phyloP scores from a whole-genome alignment of 108 stramenopile species.

The Pseudonitzschia delicatissima region DNA sequence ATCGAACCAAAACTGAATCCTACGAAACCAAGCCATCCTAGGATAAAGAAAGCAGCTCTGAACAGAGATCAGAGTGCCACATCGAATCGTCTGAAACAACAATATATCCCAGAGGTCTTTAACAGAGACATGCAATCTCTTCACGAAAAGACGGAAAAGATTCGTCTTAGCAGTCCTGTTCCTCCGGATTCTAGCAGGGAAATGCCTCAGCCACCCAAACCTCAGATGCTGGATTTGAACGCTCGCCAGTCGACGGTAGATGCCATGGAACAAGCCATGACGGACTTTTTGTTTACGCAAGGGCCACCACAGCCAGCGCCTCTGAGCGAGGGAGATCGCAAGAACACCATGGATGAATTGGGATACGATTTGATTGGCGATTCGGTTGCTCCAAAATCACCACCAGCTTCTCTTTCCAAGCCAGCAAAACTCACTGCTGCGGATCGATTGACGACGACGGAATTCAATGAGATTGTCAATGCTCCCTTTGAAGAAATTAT shows the following conservation, averaged over 20 bases:
- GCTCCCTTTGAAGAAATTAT: too few relatives aligned
- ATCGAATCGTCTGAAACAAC: conserved; percentile 66
- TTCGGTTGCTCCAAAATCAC: not conserved
- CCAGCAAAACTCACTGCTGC: conserved; percentile 14
- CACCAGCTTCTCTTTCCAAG: conserved; percentile 11
- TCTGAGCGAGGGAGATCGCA: conserved; percentile 27
- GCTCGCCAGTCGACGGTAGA: conserved; percentile 38
- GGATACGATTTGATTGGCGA: conserved; percentile 44
- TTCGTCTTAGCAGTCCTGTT: conserved; percentile 14
- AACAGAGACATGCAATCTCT: conserved; percentile 57
- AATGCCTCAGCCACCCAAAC: not conserved
- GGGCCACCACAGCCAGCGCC: conserved; percentile 43
- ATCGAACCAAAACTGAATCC: conserved; percentile 74
- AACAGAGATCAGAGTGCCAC: conserved; percentile 69
- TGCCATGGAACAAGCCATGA: conserved; percentile 40
- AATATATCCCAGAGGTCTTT: conserved; percentile 33
- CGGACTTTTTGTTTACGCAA: too few relatives aligned
- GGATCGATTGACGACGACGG: conserved; percentile 37
- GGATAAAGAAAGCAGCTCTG: conserved; percentile 67
- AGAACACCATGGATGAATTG: conserved; percentile 55
- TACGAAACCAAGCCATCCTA: conserved; percentile 60
- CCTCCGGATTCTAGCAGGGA: not conserved
- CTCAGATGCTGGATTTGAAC: conserved; percentile 23
- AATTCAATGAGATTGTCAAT: conserved; percentile 37
- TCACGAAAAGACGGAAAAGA: conserved; percentile 45